These are phyloP conservation scores for Melanomma pulvis-pyrius DNA, from an alignment of 495 filamentous ascomycete genomes.

Conservation along the genomic window DNA sequence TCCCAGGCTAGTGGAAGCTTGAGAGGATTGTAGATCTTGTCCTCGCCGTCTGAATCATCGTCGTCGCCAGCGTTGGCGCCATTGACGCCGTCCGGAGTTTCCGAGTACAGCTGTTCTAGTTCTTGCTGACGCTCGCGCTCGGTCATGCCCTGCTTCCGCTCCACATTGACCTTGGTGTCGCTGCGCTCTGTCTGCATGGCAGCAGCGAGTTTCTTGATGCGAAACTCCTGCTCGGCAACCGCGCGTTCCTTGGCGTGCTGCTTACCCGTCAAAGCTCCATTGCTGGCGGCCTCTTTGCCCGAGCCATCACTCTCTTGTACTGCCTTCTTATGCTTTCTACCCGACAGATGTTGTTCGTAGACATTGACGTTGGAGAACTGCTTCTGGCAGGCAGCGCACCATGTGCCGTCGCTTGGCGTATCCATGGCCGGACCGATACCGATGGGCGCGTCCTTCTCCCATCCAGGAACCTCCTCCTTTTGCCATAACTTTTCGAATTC, in stretches of 20 bases:
- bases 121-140: slow-evolving; percentile 92
- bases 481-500: slow-evolving; percentile 87
- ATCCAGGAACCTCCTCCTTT: slow-evolving; percentile 74
- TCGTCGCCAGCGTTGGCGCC: slow-evolving; percentile 46
- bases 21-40: slow-evolving; percentile 93
- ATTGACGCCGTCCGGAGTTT: slow-evolving; percentile 52
- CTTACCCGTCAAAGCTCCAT: slow-evolving; percentile 38
- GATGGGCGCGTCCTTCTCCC: slow-evolving; percentile 63
- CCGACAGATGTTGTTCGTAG: slow-evolving; percentile 82
- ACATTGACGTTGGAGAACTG: slow-evolving; percentile 96
- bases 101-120: slow-evolving; percentile 78
- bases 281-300: slow-evolving; percentile 35
- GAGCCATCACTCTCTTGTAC: slow-evolving; percentile 54
- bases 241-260: slow-evolving; percentile 81
- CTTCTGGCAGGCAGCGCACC: slow-evolving; percentile 88
- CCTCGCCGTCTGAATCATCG: slow-evolving; percentile 68
- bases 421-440: slow-evolving; percentile 50
- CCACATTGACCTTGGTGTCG: slow-evolving; percentile 88
- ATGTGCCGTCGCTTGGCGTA: slow-evolving; percentile 72
- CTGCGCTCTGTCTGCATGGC: slow-evolving; percentile 77
- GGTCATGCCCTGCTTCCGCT: slow-evolving; percentile 93
- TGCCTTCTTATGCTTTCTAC: slow-evolving; percentile 88
- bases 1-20: slow-evolving; percentile 97
- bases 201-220: slow-evolving; percentile 72
- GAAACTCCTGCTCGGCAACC: slow-evolving; percentile 85